phyloP scores from a whole-genome alignment of 495 filamentous ascomycete genomes.

The Penicillium nucicola region DNA sequence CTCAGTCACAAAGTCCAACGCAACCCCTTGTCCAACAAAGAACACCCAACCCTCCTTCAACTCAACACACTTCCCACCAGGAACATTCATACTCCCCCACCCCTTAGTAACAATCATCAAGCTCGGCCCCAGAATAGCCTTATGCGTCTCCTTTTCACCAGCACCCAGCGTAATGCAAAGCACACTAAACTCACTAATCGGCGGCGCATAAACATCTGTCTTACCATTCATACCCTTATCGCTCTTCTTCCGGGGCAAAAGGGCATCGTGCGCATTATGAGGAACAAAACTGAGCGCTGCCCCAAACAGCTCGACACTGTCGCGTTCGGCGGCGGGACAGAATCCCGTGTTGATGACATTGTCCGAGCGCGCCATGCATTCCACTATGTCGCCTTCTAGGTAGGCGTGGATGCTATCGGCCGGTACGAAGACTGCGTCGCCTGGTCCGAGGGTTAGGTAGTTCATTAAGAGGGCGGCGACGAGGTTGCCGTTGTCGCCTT shows the following conservation, averaged over 20 bases:
- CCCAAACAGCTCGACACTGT: conserved; percentile 61
- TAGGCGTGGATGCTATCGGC: conserved; percentile 80
- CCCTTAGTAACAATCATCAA: conserved; percentile 65
- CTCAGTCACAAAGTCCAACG: conserved; percentile 46
- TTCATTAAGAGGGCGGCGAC: conserved; percentile 71
- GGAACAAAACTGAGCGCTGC: conserved; percentile 59
- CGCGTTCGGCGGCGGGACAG: conserved; percentile 61
- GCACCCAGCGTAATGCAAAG: conserved; percentile 54
- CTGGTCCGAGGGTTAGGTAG: conserved; percentile 61
- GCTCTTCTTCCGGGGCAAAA: conserved; percentile 46
- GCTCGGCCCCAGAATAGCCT: conserved; percentile 57
- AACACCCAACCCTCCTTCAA: conserved; percentile 62
- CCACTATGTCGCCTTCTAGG: conserved; percentile 73
- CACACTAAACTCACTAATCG: conserved; percentile 71
- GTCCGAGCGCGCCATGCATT: conserved; percentile 82
- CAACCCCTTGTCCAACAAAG: conserved; percentile 62
- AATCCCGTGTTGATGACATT: conserved; percentile 77
- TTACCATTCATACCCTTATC: conserved; percentile 54
- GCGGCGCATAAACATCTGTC: conserved; percentile 62
- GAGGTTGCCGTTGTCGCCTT: conserved; percentile 52
- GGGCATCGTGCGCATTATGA: conserved; percentile 51
- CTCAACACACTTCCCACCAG: conserved; percentile 45
- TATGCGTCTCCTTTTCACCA: conserved; percentile 57
- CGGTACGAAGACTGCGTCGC: conserved; percentile 71
- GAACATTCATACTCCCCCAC: conserved; percentile 53